These are phyloP conservation scores for Fusarium sp. DNA, from an alignment of 2,329 filamentous ascomycete genomes.

Conservation along the genomic window DNA sequence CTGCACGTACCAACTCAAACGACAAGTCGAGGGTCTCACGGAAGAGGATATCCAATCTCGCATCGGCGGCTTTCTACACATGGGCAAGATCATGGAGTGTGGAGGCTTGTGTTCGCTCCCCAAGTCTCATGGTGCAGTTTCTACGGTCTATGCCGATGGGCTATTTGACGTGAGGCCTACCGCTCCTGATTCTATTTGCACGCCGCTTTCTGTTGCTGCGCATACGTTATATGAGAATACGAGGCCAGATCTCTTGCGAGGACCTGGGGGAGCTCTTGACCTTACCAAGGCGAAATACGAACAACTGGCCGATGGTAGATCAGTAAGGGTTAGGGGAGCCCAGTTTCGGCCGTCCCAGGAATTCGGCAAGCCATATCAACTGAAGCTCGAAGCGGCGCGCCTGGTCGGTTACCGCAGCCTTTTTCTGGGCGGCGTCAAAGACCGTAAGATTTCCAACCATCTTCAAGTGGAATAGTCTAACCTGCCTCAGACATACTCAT, in stretches of 20 bases:
- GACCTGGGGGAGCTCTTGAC: conserved; percentile 62
- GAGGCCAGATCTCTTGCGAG: conserved; percentile 60
- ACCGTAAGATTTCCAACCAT: conserved; percentile 12
- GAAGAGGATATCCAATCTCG: neutral
- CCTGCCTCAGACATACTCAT: conserved; percentile 25
- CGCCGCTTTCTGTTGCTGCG: conserved; percentile 61
- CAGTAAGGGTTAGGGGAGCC: conserved; percentile 31
- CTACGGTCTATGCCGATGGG: conserved; percentile 54
- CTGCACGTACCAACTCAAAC: conserved; percentile 25
- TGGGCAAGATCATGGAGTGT: conserved; percentile 68
- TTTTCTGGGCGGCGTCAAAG: conserved; percentile 39
- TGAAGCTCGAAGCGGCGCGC: conserved; percentile 39
- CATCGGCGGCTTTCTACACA: conserved; percentile 57
- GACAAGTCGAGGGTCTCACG: neutral
- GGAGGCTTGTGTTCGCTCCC: conserved; percentile 60
- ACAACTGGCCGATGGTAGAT: conserved; percentile 19
- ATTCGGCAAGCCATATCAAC: conserved; percentile 25
- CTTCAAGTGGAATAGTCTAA: neutral
- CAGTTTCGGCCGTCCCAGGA: conserved; percentile 13
- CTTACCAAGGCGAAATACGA: conserved; percentile 48
- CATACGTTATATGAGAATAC: conserved; percentile 68
- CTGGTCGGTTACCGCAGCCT: conserved; percentile 37
- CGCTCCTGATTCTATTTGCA: conserved; percentile 55
- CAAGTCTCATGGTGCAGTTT: conserved; percentile 56
- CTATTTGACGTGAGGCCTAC: conserved; percentile 60